phyloP scores from a whole-genome alignment of 2,329 filamentous ascomycete genomes.

The Rhexocercosporidium sp. region DNA sequence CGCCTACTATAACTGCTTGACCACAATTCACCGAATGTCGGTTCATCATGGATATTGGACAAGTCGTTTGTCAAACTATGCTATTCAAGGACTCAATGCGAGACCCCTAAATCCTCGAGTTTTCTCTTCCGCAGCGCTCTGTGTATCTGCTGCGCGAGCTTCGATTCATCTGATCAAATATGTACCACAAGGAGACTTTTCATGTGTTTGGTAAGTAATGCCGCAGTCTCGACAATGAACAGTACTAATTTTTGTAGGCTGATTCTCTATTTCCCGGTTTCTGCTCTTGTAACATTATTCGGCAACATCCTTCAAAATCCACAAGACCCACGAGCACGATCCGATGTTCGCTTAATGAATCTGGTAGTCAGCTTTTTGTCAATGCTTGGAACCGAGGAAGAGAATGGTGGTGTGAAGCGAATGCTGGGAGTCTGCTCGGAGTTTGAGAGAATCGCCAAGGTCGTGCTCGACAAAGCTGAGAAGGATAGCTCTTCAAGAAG shows the following conservation, averaged over 20 bases:
- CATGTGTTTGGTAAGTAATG: conserved; percentile 82
- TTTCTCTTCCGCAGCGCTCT: conserved; percentile 91
- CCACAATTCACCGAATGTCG: conserved; percentile 98
- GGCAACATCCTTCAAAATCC: conserved; percentile 97
- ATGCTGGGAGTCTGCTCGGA: conserved; percentile 96
- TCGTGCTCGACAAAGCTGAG: conserved; percentile 90
- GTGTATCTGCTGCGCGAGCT: conserved; percentile 88
- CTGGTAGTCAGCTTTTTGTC: conserved; percentile 91
- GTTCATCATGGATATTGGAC: conserved; percentile 99
- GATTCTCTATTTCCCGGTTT: conserved; percentile 95
- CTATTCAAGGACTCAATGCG: conserved; percentile 91
- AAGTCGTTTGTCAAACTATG: conserved; percentile 90
- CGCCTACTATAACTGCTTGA: conserved; percentile 96
- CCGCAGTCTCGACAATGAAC: background rate
- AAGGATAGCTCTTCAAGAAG: conserved; percentile 71
- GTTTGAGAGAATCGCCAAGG: conserved; percentile 90
- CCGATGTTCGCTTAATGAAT: conserved; percentile 90
- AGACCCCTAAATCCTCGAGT: conserved; percentile 90
- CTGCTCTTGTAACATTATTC: conserved; percentile 91
- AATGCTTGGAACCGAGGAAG: conserved; percentile 86
- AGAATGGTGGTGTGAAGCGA: conserved; percentile 87
- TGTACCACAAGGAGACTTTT: conserved; percentile 92
- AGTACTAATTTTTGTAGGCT: conserved; percentile 60
- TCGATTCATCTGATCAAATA: conserved; percentile 96
- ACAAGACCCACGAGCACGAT: conserved; percentile 83